Evolutionary conservation across 2,329 filamentous ascomycete genomes (phyloP), one percentile per base, ranked within the genome.

Genomic region (Fusarium heterosporum): DNA sequence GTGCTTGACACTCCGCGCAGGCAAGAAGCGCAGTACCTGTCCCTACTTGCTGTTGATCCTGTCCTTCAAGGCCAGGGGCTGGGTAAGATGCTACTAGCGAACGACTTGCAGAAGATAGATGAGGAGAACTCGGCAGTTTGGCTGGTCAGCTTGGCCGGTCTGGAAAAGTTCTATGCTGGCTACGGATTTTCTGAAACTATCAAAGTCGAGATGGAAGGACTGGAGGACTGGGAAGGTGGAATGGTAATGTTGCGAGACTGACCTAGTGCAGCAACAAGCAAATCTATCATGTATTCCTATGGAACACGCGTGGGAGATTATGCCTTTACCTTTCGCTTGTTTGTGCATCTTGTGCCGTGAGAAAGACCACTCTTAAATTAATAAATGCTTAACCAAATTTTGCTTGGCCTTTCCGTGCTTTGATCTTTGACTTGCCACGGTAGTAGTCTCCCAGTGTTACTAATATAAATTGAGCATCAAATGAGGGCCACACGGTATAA

Each of bases 201-300:
- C 0, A 61, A 60, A 14, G 17, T 61, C 0, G 28, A 45, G 8
- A 38, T 61, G 9, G 40, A 61, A 16, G 55, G 40, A 4, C 8
- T 61, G 3, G 6, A 14, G 14, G 29, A 22, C 10, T 54, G 55
- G 55, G 29, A 61, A 25, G 58, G 58, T 0, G 58, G 58, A 2
- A 61, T 61, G 55, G 29, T 36, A 1, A 61, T 61, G 58, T 14
- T 61, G 3, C 16, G 58, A 4, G 58, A 46, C 28, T 34, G 32
- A 34, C n/a, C 22, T 22, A 22, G 22, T 22, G 22, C 22, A 22
- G 22, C 22, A 22, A 22, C 22, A 22, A 22, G 22, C 22, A 22
- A 22, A 6, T 22, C 22, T 4, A 22, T 22, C 22, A 22, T 22
- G 22, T 22, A 22, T 22, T 22, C 22, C 6, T 22, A 22, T 22